A percentile compares a stretch with the other conserved stretches of the same genome.
These are phyloP conservation scores for Begonia masoniana DNA, from an alignment of 306 rosid genomes.

Conservation along the genomic window DNA sequence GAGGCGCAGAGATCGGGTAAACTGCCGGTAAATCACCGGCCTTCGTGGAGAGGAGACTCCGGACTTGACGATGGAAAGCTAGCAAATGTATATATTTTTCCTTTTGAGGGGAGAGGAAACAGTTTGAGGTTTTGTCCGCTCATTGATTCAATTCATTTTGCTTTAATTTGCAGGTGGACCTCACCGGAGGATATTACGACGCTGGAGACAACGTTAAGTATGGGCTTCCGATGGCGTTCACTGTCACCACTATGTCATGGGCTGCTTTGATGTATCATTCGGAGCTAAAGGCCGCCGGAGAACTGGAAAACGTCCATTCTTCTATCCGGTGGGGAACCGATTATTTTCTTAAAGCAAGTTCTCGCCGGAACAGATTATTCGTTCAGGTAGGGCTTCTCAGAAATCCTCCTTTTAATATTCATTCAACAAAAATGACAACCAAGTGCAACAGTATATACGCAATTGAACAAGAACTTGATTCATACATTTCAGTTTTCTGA, in stretches of 20 bases:
- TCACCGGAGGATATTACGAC: slow-evolving; percentile 85
- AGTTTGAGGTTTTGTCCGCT: no score
- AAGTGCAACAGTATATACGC: no score
- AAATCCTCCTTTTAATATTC: no score
- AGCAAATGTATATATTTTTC: slow-evolving; percentile 21
- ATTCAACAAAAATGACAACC: no score
- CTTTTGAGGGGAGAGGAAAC: no score
- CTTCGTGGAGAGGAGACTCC: slow-evolving; percentile 86
- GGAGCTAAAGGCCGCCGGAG: slow-evolving; percentile 42
- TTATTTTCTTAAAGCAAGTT: slow-evolving; percentile 49
- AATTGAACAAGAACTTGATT: no score
- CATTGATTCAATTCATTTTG: no score
- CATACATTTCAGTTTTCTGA: no score
- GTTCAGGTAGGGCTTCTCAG: slow-evolving; percentile 37
- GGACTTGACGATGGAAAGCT: slow-evolving; percentile 66
- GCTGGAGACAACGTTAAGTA: slow-evolving; percentile 97
- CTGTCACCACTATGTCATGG: slow-evolving; percentile 76
- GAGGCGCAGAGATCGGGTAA: slow-evolving; percentile 99
- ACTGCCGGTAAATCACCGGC: slow-evolving; percentile 52
- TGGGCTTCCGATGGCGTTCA: slow-evolving; percentile 94
- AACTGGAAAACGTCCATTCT: slow-evolving; percentile 29
- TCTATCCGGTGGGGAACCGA: slow-evolving; percentile 92
- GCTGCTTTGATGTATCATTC: slow-evolving; percentile 35
- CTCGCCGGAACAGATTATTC: slow-evolving; percentile 26
- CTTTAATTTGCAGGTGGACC: slow-evolving; percentile 38